Base-by-base conservation (phyloP, 306 rosid species). In the Vicia villosa region DNA sequence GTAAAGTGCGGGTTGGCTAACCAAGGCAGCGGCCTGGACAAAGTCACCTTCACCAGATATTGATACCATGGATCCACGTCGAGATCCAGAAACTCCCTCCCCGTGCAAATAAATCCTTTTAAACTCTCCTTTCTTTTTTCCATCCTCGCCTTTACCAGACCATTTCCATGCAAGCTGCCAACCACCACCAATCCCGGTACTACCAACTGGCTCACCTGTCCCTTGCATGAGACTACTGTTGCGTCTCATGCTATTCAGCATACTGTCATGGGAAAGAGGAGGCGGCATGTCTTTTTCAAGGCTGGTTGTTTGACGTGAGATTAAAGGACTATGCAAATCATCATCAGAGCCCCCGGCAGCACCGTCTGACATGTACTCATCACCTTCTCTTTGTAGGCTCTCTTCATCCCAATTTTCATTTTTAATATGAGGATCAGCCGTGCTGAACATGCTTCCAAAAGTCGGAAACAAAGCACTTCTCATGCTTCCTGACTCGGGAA, bases 141-240 rank as follows among this genome's bases (percentile, higher is more conserved):
- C 93, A 54, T 83, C 91, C 69, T 77, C 89, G 9, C 83, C 88
- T 82, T 70, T 88, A 51, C 89, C 97, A 58, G 91, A 78, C 97
- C 97, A 91, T 83, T 91, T 83, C 97, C 97, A 91, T 51, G 97
- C 97, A 79, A 91, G 82, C 74, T 91, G 97, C 97, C 97, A 91
- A 37, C 97, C 97, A 50, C 97, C 97, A 63, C 97, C 96, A 61
- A 91, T 88, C 66, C 97, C 97, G 17, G 97, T 85, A 74, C 87
- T 80, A 55, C 83, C 86, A 50, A 81, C 89, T 38, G 84, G 79
- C 77, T 91, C 97, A 56, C 82, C 85, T 74, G 82, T 66, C 72
- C 87, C 96, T 82, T 88, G 97, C 85, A 81, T 80, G 67, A 91
- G 90, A 83, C 92, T 91, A 76, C 95, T 86, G 68, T 83, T 79